These are phyloP conservation scores for Trichoderma sp. DNA, from an alignment of 2,329 filamentous ascomycete species.

Conservation along the genomic window DNA sequence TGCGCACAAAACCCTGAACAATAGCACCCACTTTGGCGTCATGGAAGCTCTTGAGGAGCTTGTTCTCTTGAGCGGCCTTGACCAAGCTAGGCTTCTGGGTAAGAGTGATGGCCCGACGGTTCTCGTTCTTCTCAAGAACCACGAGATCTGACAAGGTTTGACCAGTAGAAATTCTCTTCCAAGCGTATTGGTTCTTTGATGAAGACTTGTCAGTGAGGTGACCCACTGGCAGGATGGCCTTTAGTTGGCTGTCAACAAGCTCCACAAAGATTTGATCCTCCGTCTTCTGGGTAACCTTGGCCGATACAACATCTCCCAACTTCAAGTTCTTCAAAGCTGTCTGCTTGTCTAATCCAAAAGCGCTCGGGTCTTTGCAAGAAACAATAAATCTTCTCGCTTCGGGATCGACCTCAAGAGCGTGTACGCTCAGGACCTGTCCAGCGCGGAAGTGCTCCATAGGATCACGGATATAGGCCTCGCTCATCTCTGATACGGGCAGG, in stretches of 20 bases:
- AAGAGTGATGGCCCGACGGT: slow-evolving; percentile 72
- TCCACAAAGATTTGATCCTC: slow-evolving; percentile 77
- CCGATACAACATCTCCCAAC: slow-evolving; percentile 73
- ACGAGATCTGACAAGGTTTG: slow-evolving; percentile 81
- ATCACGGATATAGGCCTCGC: slow-evolving; percentile 90
- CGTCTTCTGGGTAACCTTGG: slow-evolving; percentile 78
- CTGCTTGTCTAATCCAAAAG: slow-evolving; percentile 74
- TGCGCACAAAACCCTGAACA: slow-evolving; percentile 79
- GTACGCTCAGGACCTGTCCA: slow-evolving; percentile 89
- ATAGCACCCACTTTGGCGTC: slow-evolving; percentile 69
- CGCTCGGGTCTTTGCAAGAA: slow-evolving; percentile 87
- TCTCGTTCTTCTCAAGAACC: slow-evolving; percentile 81
- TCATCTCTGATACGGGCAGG: slow-evolving; percentile 95
- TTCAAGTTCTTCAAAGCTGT: slow-evolving; percentile 72
- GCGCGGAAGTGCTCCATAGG: slow-evolving; percentile 84
- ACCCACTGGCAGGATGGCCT: slow-evolving; percentile 72
- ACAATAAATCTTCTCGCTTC: slow-evolving; percentile 74
- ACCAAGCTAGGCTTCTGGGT: slow-evolving; percentile 83
- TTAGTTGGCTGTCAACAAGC: slow-evolving; percentile 70
- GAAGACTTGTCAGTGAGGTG: slow-evolving; percentile 84
- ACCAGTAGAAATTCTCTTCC: slow-evolving; percentile 82
- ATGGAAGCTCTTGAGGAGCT: slow-evolving; percentile 70
- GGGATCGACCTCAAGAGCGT: slow-evolving; percentile 78
- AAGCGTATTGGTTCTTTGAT: slow-evolving; percentile 72
- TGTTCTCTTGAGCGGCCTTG: slow-evolving; percentile 70